Evolutionary conservation across 306 rosid species (phyloP), one percentile per base, ranked within the genome.

Genomic region (Vachellia pachyceras): DNA sequence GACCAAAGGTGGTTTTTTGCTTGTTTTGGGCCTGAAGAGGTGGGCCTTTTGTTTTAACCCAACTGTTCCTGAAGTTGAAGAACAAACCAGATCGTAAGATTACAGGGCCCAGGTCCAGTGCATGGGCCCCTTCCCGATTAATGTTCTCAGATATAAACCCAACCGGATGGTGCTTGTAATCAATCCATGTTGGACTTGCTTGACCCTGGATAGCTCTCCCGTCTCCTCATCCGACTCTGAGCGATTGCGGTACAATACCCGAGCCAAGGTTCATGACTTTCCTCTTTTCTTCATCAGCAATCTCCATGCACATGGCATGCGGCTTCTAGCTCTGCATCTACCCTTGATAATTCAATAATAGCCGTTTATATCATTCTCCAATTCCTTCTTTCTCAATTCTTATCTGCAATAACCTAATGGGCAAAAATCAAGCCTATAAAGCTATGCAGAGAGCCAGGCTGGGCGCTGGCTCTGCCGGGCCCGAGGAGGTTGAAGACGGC

Each of bases 401-500:
- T 12, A 44, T 20, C 29, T 68, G 44, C 47, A 45, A 80, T 72
- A 54, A 73, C 65, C 64, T 54, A 78, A 96, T 96, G 99, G 99
- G 99, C 35, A 96, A 96, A 83, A 96, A 96, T 82, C 99, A 96
- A 86, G 97, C 99, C 14, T 93, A 96, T 90, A 93, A 96, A 89
- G 99, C 99, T 63, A 93, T 93, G 99, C 99, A 96, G 91, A 76
- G 97, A 86, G 77, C 99, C 50, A 86, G 97, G 91, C 79, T 96
- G 3, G 99, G 99, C 73, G 90, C 98, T 50, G 88, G 89, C 86
- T 86, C 98, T 41, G 92, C 88, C 55, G 99, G 94, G 49, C 97
- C 99, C 2, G 97, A 86, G 5, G 99, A 96, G 88, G 63, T 92
- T 46, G 99, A 96, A 89, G 99, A 96, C 83, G 99, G 99, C 92